Conservation (phyloP, 345 rosid genomes). For the Pistacia atlantica region DNA sequence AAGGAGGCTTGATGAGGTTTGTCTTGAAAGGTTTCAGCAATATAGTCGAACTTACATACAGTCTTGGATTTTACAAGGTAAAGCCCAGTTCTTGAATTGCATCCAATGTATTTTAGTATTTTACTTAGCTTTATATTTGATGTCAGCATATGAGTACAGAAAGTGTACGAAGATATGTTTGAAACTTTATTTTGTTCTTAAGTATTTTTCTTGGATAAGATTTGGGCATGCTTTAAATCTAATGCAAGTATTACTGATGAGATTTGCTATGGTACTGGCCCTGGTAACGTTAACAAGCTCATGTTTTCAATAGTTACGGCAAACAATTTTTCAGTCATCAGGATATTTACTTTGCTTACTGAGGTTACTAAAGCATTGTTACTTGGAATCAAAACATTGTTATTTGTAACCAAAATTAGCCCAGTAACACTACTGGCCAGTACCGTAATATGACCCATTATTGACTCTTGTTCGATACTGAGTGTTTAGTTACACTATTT, state of each 20-base stretch:
- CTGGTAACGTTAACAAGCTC: too few relatives aligned
- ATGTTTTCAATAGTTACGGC: too few relatives aligned
- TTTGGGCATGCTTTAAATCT: neutral
- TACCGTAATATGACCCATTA: too few relatives aligned
- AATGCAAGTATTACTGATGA: neutral
- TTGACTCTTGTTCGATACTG: too few relatives aligned
- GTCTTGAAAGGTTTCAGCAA: slow-evolving; percentile 88
- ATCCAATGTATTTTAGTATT: neutral
- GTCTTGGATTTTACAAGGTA: slow-evolving; percentile 96
- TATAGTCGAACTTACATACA: slow-evolving; percentile 81
- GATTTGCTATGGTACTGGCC: too few relatives aligned
- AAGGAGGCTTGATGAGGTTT: slow-evolving; percentile 86
- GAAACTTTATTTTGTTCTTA: neutral
- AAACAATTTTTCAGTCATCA: too few relatives aligned
- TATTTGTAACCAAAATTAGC: too few relatives aligned
- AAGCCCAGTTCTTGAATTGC: slow-evolving; percentile 18
- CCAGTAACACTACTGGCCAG: too few relatives aligned
- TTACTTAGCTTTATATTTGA: neutral
- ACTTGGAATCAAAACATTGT: too few relatives aligned
- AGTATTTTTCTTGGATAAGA: neutral
- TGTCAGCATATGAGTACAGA: neutral
- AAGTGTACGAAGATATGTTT: neutral
- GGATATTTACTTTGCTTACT: too few relatives aligned
- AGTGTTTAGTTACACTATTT: too few relatives aligned
- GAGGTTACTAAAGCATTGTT: too few relatives aligned